Percentiles rank a stretch among this genome's conserved stretches.
Conservation (phyloP, 2,329 filamentous ascomycete genomes). For the Colletotrichum chlorophyti region DNA sequence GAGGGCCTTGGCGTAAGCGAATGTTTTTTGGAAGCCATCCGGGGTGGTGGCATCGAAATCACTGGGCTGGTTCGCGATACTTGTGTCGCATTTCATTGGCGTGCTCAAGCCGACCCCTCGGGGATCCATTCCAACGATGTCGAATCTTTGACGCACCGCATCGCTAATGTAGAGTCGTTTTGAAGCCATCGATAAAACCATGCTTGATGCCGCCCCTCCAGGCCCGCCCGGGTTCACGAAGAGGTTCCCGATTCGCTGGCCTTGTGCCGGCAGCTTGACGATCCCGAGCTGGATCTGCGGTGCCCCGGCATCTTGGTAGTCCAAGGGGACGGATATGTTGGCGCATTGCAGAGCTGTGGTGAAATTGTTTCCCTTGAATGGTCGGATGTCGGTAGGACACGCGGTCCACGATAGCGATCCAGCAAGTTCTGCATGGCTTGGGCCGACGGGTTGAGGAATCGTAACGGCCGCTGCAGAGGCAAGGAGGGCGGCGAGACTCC, state of each 20-base stretch:
- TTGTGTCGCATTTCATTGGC: conserved; percentile 7
- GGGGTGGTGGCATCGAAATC: conserved; percentile 22
- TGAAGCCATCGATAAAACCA: conserved; percentile 1
- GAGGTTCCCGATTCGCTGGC: conserved; percentile 13
- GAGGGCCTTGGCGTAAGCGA: conserved; percentile 17
- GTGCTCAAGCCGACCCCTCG: conserved; percentile 12
- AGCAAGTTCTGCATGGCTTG: neutral
- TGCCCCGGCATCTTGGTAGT: neutral
- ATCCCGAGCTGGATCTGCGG: conserved; percentile 1
- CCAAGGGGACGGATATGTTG: conserved; percentile 17
- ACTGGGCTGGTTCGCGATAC: conserved; percentile 9
- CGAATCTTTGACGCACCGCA: neutral
- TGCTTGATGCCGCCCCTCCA: conserved; percentile 17
- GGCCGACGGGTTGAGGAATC: conserved; percentile 9
- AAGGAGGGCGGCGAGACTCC: neutral
- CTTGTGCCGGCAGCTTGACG: conserved; percentile 9
- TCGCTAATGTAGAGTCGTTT: conserved; percentile 13
- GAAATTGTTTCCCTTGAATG: conserved; percentile 5
- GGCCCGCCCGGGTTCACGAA: conserved; percentile 24
- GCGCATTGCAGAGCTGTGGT: conserved; percentile 5
- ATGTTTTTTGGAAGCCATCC: conserved; percentile 7
- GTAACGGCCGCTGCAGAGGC: neutral
- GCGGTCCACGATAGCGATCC: neutral
- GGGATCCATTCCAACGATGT: conserved; percentile 21
- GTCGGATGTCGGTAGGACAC: conserved; percentile 7